Evolutionary conservation across 1,139 yeast species (phyloP), one percentile per base, ranked within the genome.

Genomic region (Pichia sp.): DNA sequence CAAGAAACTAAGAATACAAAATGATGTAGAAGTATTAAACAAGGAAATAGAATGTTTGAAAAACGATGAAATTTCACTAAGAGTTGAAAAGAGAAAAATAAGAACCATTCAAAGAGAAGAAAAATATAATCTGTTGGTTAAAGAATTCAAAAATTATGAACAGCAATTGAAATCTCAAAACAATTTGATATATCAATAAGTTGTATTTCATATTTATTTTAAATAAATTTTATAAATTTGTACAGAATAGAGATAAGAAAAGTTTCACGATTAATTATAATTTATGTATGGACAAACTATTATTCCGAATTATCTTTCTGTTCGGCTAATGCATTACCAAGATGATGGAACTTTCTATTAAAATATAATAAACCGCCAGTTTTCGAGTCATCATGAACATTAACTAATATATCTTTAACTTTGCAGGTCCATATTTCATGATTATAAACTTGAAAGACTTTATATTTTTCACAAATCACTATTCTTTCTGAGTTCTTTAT

Each of bases 341-440:
- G 66, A 42, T 60, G 62, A 62, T 81, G 84, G 58, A 84, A 84
- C 22, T 70, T 66, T 56, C 86, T 70, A 57, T 82, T 73, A 62
- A 75, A 82, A 57, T 82, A 84, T n/a, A 84, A 59, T 41, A 85
- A 62, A 0, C 88, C 88, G 3, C 88, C 88, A 2, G 73, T 65
- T 47, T 65, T 63, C 5, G 44, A 54, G n/a, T 63, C 62, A 2
- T 58, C 55, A 11, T 48, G 42, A 2, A 46, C 39, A 25, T 60
- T 59, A 27, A 67, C 62, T 26, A 71, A 67, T 6, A 81, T 74
- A 44, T 82, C 82, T 35, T 73, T 62, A 1, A 84, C 86, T 50
- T 74, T 72, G 3, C 85, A 94, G 3, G 86, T 80, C 95, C 96
- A 88, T 3, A 89, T 80, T 62, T 88, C 96, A 64, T 89, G 96